Conservation (phyloP, 1,284 basidiomycete genomes). For the Fomitiporia mediterranea region DNA sequence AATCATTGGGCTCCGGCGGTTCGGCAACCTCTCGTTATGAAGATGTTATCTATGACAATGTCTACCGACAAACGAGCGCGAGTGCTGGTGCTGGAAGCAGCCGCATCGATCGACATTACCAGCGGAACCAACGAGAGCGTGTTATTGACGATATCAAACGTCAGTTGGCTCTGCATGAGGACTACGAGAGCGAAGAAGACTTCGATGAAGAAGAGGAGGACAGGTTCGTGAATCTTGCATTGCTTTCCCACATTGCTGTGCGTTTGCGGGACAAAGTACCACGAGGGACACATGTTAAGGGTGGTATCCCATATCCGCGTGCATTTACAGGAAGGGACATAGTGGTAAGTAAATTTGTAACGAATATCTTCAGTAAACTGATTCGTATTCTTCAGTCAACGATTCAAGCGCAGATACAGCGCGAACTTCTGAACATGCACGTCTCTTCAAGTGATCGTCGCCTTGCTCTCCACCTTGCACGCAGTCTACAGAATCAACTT, state of each 20-base stretch:
- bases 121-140: constrained; percentile 21
- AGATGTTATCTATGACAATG: constrained; percentile 10
- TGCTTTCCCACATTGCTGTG: constrained; percentile 86
- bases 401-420: constrained; percentile 75
- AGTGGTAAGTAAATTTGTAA: constrained; percentile 56
- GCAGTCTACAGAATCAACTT: constrained; percentile 85
- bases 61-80: constrained; percentile 7
- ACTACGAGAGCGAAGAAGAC: constrained; percentile 44
- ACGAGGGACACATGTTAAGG: constrained; percentile 84
- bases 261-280: constrained; percentile 85
- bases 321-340: constrained; percentile 92
- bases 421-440: constrained; percentile 66
- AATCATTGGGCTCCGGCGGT: constrained; percentile 14
- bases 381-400: constrained; percentile 50
- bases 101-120: constrained; percentile 13
- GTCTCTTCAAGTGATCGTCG: constrained; percentile 68
- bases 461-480: constrained; percentile 81
- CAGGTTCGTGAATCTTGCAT: constrained; percentile 79
- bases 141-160: constrained; percentile 40
- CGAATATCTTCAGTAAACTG: constrained; percentile 7
- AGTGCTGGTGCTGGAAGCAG: constrained; percentile 5
- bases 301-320: constrained; percentile 79
- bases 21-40: constrained; percentile 17
- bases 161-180: constrained; percentile 36
- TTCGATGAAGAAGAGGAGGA: constrained; percentile 68